Evolutionary conservation across 768 basidiomycete genomes (phyloP).

Genomic region (Phylloporus rhodoxanthus): DNA sequence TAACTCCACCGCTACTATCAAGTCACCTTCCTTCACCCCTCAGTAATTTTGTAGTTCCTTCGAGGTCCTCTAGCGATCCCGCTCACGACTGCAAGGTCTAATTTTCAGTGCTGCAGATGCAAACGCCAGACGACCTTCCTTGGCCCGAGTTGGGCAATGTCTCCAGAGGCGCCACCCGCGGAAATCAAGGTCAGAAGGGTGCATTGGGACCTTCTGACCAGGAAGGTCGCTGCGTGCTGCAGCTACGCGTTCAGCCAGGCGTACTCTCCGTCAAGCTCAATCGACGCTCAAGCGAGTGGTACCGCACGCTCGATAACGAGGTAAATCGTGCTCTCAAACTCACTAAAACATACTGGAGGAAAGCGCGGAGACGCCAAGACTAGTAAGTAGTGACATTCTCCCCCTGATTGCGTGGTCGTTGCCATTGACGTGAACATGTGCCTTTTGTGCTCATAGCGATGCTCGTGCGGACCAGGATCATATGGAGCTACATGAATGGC

Average conservation of each 20-base stretch:
- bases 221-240: slow-evolving; percentile 72
- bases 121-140: slow-evolving; percentile 64
- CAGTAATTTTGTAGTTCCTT: slow-evolving; percentile 10
- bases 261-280: slow-evolving; percentile 73
- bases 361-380: slow-evolving; percentile 75
- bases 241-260: slow-evolving; percentile 77
- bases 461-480: slow-evolving; percentile 82
- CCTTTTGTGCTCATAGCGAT: slow-evolving; percentile 33
- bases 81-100: slow-evolving; percentile 5
- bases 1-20: slow-evolving; percentile 33
- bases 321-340: slow-evolving; percentile 77
- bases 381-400: slow-evolving; percentile 31
- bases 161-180: slow-evolving; percentile 75
- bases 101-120: slow-evolving; percentile 27
- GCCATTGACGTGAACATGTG: slow-evolving; percentile 6
- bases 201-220: slow-evolving; percentile 64
- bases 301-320: slow-evolving; percentile 69
- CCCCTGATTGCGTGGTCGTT: background rate
- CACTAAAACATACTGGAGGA: slow-evolving; percentile 84
- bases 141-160: slow-evolving; percentile 86
- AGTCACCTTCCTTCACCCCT: slow-evolving; percentile 20
- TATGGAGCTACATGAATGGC: slow-evolving; percentile 85
- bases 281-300: slow-evolving; percentile 77
- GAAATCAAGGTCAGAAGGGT: slow-evolving; percentile 84
- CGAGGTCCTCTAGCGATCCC: slow-evolving; percentile 7